Conservation (phyloP, 2,329 filamentous ascomycete species). For the Thermoascus crustaceus region DNA sequence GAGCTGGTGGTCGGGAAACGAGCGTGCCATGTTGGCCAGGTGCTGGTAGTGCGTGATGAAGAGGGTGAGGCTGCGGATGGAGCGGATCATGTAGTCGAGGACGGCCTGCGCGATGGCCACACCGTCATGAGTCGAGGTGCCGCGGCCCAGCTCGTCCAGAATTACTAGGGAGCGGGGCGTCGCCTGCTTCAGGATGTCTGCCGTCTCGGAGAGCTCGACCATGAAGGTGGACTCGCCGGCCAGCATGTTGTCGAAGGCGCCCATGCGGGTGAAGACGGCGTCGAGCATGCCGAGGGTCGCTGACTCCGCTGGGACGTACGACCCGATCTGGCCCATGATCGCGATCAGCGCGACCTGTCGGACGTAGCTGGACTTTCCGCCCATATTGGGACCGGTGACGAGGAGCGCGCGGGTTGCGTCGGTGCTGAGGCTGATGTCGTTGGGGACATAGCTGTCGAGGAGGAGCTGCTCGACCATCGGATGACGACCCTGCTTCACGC, state of each 20-base stretch:
- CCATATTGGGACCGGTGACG: slow-evolving; percentile 97
- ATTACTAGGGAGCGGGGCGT: slow-evolving; percentile 80
- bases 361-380: slow-evolving; percentile 96
- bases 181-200: slow-evolving; percentile 80
- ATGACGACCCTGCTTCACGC: slow-evolving; percentile 69
- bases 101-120: slow-evolving; percentile 93
- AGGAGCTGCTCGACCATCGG: slow-evolving; percentile 93
- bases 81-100: slow-evolving; percentile 69
- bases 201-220: slow-evolving; percentile 92
- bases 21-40: slow-evolving; percentile 63
- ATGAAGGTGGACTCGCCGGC: slow-evolving; percentile 94
- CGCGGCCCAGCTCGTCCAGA: slow-evolving; percentile 86
- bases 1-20: slow-evolving; percentile 57
- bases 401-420: slow-evolving; percentile 65
- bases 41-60: slow-evolving; percentile 99
- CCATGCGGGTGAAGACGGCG: slow-evolving; percentile 91
- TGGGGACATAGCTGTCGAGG: slow-evolving; percentile 81
- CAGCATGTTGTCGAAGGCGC: slow-evolving; percentile 92
- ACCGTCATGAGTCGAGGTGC: slow-evolving; percentile 91
- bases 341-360: slow-evolving; percentile 83
- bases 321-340: slow-evolving; percentile 91
- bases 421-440: slow-evolving; percentile 66
- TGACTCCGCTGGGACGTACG: slow-evolving; percentile 75
- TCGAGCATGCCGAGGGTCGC: slow-evolving; percentile 75
- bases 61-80: slow-evolving; percentile 68